phyloP scores from a whole-genome alignment of 1,284 basidiomycete genomes.

The Heterobasidion occidentale region DNA sequence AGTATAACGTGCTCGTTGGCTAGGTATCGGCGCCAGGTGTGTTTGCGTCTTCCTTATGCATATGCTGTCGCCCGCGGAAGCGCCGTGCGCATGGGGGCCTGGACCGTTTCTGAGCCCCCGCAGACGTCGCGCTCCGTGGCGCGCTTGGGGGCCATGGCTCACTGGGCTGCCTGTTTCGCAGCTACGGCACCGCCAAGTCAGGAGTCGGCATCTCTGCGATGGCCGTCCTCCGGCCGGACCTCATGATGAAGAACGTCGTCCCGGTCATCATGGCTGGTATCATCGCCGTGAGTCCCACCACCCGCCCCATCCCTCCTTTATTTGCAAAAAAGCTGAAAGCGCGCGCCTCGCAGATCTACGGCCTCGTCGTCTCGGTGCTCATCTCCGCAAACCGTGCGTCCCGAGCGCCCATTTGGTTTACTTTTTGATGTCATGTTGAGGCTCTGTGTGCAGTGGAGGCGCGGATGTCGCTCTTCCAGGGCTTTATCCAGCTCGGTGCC shows the following conservation, averaged over 20 bases:
- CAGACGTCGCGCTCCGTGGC: not conserved
- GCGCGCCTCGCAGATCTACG: slow-evolving; percentile 51
- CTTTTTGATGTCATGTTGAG: not conserved
- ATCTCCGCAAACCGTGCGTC: slow-evolving; percentile 75
- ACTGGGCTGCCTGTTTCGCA: slow-evolving; percentile 17
- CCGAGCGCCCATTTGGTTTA: not conserved
- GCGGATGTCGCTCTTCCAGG: slow-evolving; percentile 68
- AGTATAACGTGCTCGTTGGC: slow-evolving; percentile 3
- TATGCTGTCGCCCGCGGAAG: too few species aligned
- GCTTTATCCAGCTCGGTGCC: slow-evolving; percentile 93
- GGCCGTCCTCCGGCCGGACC: slow-evolving; percentile 91
- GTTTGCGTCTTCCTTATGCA: too few species aligned
- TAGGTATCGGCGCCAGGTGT: slow-evolving; percentile 70
- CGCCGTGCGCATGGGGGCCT: too few species aligned
- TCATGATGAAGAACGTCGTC: slow-evolving; percentile 94
- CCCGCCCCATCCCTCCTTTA: not conserved
- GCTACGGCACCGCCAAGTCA: slow-evolving; percentile 96
- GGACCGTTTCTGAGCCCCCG: too few species aligned
- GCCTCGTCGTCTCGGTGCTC: slow-evolving; percentile 88
- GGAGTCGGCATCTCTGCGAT: slow-evolving; percentile 98
- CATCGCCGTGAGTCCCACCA: slow-evolving; percentile 66
- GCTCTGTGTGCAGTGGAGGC: slow-evolving; percentile 30
- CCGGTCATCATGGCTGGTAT: slow-evolving; percentile 99
- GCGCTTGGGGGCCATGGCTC: not conserved
- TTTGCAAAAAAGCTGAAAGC: not conserved